Conservation (phyloP, 208 protist genomes). For the Leishmania turanica region DNA sequence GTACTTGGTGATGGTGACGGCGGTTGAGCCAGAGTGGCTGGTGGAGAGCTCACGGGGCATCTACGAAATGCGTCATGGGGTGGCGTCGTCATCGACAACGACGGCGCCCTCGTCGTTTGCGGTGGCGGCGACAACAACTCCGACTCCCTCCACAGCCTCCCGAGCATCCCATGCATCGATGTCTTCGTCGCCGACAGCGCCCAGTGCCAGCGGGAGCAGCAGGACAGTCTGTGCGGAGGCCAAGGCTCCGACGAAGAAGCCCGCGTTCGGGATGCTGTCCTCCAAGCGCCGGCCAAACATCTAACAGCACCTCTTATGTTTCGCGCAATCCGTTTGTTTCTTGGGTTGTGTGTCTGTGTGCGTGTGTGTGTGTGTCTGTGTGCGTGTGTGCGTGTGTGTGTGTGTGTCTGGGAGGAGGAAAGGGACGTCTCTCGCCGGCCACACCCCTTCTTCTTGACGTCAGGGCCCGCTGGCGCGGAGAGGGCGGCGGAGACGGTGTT, state of each 20-base stretch:
- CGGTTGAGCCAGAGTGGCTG: slow-evolving; percentile 98
- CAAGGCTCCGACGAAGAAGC: neutral
- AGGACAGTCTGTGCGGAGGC: neutral
- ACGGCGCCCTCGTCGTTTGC: neutral
- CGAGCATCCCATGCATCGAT: neutral
- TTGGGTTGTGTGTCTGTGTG: neutral
- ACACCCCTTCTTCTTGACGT: too few relatives aligned
- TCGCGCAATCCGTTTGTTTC: neutral
- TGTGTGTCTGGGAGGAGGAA: neutral
- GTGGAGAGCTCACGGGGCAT: slow-evolving; percentile 77
- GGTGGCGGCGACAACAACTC: neutral
- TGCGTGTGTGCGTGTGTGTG: neutral
- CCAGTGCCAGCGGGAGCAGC: neutral
- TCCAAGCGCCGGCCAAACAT: slow-evolving; percentile 38
- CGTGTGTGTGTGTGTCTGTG: neutral
- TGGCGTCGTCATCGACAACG: neutral
- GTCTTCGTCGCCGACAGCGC: neutral
- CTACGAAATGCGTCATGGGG: slow-evolving; percentile 43
- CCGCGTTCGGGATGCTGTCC: slow-evolving; percentile 11
- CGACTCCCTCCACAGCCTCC: neutral
- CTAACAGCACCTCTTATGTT: neutral
- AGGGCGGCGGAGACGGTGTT: neutral
- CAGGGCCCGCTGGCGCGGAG: neutral
- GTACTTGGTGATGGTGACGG: slow-evolving; percentile 97
- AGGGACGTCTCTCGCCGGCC: neutral